Base-by-base conservation (phyloP, 2,329 filamentous ascomycete genomes). In the Hymenoscyphus albidus region DNA sequence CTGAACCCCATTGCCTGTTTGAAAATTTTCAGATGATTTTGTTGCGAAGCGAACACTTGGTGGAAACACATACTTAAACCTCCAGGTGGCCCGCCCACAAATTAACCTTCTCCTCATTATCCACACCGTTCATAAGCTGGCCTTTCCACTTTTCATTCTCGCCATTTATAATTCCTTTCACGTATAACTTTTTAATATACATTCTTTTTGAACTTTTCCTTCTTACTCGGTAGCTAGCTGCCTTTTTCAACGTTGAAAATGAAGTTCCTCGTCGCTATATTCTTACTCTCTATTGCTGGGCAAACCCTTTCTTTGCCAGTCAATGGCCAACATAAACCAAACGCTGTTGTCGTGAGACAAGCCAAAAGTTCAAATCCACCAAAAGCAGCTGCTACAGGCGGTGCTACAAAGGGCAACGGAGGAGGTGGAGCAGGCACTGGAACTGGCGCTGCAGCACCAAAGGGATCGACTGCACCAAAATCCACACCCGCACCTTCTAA, bases 191-290 rank as follows among this genome's bases (percentile, higher is more conserved):
- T 54, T 22, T 54, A 54, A 54, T 54, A 54, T 27, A 10, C 48
- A 54, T 13, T 54, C 48, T 5, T 54, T 54, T 54, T 12, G 12
- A 51, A 1, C 18, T 54, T 54, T 54, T 22, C 12, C 22, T 54
- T 54, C 44, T 54, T 54, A 27, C 22, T 27, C 3, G 12, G 57
- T 48, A 58, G 35, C 55, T 27, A 31, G 48, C 35, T 48, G 62
- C 51, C 39, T 42, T 39, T 64, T 39, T 63, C 18, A 35, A 65
- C 64, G 38, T 59, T 65, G 64, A 67, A 54, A 51, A 70, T 69
- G 68, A 66, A 65, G 65, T 67, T 70, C 62, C n/a, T 63, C 18
- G 14, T 61, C 58, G 40, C 62, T 44, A 54, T 68, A 18, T 65
- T 58, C 40, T 60, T 63, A 22, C 64, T 70, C 31, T 63, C 68